Evolutionary conservation across 192 early-diverging fungal genomes (phyloP).

Genomic region (Entomortierella chlamydospora): DNA sequence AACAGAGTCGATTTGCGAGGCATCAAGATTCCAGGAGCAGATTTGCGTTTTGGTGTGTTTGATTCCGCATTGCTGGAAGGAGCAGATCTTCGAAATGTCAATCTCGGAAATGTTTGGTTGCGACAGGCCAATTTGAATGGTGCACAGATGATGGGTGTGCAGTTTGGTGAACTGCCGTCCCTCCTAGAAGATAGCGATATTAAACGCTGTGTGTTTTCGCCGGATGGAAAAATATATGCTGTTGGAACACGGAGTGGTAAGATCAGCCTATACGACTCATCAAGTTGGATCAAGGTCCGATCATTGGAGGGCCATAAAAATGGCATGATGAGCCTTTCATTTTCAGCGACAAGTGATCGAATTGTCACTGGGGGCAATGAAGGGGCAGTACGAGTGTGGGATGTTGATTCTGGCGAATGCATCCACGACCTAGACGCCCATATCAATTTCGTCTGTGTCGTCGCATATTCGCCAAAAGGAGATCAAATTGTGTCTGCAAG

Average conservation of each 20-base stretch:
- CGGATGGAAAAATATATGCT: too few species aligned
- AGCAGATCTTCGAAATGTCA: too few species aligned
- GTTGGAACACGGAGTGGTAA: too few species aligned
- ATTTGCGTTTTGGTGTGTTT: too few species aligned
- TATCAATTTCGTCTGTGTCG: neutral
- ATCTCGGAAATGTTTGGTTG: too few species aligned
- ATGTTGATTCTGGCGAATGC: neutral
- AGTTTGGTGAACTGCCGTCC: neutral
- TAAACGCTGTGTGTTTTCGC: too few species aligned
- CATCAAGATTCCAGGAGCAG: too few species aligned
- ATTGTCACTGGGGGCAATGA: slow-evolving; percentile 6
- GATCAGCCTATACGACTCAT: neutral
- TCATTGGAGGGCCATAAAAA: neutral
- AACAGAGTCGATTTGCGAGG: too few species aligned
- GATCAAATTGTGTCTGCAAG: slow-evolving; percentile 2
- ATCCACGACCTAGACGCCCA: neutral
- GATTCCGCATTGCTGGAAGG: too few species aligned
- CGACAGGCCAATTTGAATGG: neutral
- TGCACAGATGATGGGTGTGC: neutral
- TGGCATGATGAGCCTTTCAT: neutral
- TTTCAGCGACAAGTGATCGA: neutral
- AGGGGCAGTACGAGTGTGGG: neutral
- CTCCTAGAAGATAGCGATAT: neutral
- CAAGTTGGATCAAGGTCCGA: neutral
- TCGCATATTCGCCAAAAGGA: slow-evolving; percentile 7